These are phyloP conservation scores for Diaporthe sp. DNA, from an alignment of 2,329 filamentous ascomycete genomes.

Conservation along the genomic window DNA sequence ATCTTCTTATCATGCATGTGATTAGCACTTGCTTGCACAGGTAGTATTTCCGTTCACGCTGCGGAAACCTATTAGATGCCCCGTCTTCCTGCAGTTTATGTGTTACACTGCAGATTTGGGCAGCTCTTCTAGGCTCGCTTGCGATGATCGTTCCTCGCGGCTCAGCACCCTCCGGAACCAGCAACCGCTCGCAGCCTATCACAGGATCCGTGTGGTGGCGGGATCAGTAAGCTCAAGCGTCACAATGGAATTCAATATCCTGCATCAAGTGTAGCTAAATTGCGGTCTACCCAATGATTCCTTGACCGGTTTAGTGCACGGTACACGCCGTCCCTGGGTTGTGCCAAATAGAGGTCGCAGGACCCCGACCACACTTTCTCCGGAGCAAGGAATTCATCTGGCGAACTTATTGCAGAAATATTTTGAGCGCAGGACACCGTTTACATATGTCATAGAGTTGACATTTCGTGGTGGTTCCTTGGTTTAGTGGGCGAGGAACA, in stretches of 20 bases:
- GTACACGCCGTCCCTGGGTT: neutral
- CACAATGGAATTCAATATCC: neutral
- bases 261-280: neutral
- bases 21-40: neutral
- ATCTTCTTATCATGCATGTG: neutral
- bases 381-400: neutral
- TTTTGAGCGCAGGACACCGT: no score
- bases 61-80: neutral
- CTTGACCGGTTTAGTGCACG: neutral
- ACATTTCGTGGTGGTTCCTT: no score
- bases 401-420: neutral
- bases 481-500: no score
- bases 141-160: neutral
- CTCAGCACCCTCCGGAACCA: neutral
- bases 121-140: neutral
- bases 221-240: conserved; percentile 5
- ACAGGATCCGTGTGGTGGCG: neutral
- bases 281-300: neutral
- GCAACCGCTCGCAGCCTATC: neutral
- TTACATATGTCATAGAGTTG: no score
- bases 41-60: neutral
- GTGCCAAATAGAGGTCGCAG: neutral
- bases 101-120: conserved; percentile 15
- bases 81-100: neutral
- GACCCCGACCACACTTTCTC: neutral